Evolutionary conservation across 257 asterid genomes (phyloP).

Genomic region (Orobanche coerulescens): DNA sequence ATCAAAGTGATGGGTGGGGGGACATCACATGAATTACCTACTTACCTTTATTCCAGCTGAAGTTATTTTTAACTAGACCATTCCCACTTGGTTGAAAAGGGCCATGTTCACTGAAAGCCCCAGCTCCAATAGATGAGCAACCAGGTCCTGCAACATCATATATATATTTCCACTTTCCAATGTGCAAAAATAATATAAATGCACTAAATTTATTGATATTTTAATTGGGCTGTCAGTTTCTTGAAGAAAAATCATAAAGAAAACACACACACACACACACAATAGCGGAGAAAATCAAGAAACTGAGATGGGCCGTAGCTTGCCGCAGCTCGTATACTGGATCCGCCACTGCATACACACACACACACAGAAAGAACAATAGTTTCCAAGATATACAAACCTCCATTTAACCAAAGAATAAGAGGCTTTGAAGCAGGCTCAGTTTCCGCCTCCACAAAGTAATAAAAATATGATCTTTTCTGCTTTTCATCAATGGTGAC

Average conservation of each 20-base stretch:
- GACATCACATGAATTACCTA: background rate
- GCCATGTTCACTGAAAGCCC: slow-evolving; percentile 56
- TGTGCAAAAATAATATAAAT: background rate
- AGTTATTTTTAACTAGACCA: slow-evolving; percentile 36
- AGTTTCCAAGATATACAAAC: no score
- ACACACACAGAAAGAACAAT: background rate
- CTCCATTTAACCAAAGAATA: slow-evolving; percentile 73
- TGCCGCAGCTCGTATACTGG: no score
- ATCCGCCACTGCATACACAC: no score
- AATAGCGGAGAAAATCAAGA: no score
- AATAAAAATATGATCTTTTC: slow-evolving; percentile 46
- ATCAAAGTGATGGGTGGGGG: background rate
- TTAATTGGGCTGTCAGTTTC: background rate
- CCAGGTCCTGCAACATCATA: slow-evolving; percentile 43
- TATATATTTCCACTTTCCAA: background rate
- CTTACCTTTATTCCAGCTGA: slow-evolving; percentile 57
- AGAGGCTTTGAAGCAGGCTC: slow-evolving; percentile 55
- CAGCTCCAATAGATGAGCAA: slow-evolving; percentile 63
- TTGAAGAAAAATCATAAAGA: background rate
- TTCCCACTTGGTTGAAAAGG: slow-evolving; percentile 48
- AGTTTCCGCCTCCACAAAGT: slow-evolving; percentile 58
- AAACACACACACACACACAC: background rate
- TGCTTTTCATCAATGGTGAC: slow-evolving; percentile 33
- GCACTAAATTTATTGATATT: background rate
- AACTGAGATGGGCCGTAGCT: no score